Percentiles rank a stretch among this genome's conserved stretches.
Conservation (phyloP, 805 yeast genomes). For the Ogataea kodamae region DNA sequence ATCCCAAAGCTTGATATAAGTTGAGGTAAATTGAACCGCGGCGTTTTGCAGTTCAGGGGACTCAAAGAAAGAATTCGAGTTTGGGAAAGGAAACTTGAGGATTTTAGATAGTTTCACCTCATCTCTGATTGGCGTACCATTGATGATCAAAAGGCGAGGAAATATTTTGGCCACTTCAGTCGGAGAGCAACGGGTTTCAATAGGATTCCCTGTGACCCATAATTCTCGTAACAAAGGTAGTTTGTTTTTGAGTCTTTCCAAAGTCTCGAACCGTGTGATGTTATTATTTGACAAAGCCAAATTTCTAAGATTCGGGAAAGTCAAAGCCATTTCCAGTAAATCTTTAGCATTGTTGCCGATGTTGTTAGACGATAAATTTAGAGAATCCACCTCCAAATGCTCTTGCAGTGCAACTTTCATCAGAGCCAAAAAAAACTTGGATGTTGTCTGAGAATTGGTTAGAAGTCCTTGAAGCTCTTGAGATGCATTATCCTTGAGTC, state of each 20-base stretch:
- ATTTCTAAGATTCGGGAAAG: slow-evolving; percentile 75
- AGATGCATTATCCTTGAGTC: slow-evolving; percentile 58
- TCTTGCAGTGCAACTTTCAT: slow-evolving; percentile 70
- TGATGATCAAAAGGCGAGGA: slow-evolving; percentile 76
- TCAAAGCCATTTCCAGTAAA: slow-evolving; percentile 61
- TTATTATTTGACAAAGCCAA: slow-evolving; percentile 77
- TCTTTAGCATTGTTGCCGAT: slow-evolving; percentile 55
- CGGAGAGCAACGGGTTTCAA: slow-evolving; percentile 46
- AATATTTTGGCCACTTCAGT: slow-evolving; percentile 65
- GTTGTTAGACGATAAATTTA: slow-evolving; percentile 65
- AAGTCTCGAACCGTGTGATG: slow-evolving; percentile 50
- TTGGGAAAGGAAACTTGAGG: slow-evolving; percentile 51
- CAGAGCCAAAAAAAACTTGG: slow-evolving; percentile 87
- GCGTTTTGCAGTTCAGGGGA: slow-evolving; percentile 63
- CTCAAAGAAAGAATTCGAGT: slow-evolving; percentile 76
- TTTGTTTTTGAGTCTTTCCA: slow-evolving; percentile 78
- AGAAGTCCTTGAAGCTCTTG: slow-evolving; percentile 63
- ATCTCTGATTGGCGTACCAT: slow-evolving; percentile 75
- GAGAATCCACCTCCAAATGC: slow-evolving; percentile 56
- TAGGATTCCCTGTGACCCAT: slow-evolving; percentile 74
- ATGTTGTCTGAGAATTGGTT: slow-evolving; percentile 37
- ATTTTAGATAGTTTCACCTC: slow-evolving; percentile 54
- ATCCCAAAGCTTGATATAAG: slow-evolving; percentile 82
- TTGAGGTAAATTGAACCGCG: slow-evolving; percentile 74
- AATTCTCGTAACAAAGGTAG: slow-evolving; percentile 71